Evolutionary conservation across 495 filamentous ascomycete genomes (phyloP).

Genomic region (Xylaria flabelliformis): DNA sequence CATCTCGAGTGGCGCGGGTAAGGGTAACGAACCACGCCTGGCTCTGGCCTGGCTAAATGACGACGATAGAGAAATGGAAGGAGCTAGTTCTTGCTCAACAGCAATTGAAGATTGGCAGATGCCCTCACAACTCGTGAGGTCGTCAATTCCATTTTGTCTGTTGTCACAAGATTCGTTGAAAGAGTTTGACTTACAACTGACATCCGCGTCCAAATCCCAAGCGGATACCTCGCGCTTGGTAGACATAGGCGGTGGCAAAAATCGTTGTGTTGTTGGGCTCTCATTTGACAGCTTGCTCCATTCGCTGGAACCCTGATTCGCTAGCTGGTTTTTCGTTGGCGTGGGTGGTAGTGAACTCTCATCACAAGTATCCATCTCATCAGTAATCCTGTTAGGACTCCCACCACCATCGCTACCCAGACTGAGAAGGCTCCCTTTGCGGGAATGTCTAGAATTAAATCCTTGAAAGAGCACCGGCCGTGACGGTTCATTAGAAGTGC

Average conservation of each 20-base stretch:
- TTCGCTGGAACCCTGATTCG: slow-evolving; percentile 29
- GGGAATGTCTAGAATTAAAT: slow-evolving; percentile 51
- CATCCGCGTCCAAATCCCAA: slow-evolving; percentile 31
- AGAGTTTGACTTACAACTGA: slow-evolving; percentile 53
- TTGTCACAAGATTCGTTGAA: slow-evolving; percentile 32
- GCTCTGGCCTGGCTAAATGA: slow-evolving; percentile 49
- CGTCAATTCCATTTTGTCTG: slow-evolving; percentile 11
- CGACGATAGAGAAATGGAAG: slow-evolving; percentile 29
- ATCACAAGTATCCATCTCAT: slow-evolving; percentile 56
- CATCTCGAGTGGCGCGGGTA: slow-evolving; percentile 45
- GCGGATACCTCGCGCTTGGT: slow-evolving; percentile 30
- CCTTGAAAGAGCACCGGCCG: slow-evolving; percentile 49
- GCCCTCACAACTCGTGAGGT: slow-evolving; percentile 2
- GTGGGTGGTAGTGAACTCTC: slow-evolving; percentile 87
- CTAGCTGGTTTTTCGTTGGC: slow-evolving; percentile 72
- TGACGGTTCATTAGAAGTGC: slow-evolving; percentile 33
- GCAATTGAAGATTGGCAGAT: slow-evolving; percentile 31
- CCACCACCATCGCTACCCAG: slow-evolving; percentile 73
- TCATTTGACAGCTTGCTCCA: slow-evolving; percentile 39
- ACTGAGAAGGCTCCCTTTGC: slow-evolving; percentile 78
- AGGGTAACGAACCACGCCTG: slow-evolving; percentile 36
- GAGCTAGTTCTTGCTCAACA: slow-evolving; percentile 30
- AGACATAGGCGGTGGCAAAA: slow-evolving; percentile 39
- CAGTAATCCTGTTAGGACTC: slow-evolving; percentile 60
- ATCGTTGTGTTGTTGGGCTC: slow-evolving; percentile 39